Evolutionary conservation across 148 eudicot genomes (phyloP).

Genomic region (Chenopodium formosanum): DNA sequence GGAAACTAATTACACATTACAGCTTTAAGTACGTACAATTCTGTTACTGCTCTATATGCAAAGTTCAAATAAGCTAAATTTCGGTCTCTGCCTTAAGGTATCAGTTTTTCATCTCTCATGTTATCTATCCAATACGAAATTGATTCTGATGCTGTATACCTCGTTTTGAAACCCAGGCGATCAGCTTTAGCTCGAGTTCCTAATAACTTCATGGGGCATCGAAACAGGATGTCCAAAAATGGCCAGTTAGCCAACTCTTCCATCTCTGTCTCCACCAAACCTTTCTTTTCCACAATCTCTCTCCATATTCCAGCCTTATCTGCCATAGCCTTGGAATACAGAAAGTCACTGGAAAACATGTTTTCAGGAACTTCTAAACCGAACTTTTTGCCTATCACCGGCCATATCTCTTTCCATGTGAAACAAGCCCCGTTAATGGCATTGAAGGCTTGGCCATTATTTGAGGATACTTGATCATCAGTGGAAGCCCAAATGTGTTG

Average conservation of each 20-base stretch:
- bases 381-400: slow-evolving; percentile 49
- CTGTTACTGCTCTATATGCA: slow-evolving; percentile 8
- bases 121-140: slow-evolving; percentile 68
- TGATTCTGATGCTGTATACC: slow-evolving; percentile 61
- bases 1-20: background rate
- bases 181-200: slow-evolving; percentile 63
- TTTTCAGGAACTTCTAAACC: slow-evolving; percentile 37
- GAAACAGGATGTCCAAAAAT: slow-evolving; percentile 64
- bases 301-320: slow-evolving; percentile 64
- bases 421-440: slow-evolving; percentile 60
- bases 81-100: slow-evolving; percentile 39
- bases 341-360: slow-evolving; percentile 35
- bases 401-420: slow-evolving; percentile 79
- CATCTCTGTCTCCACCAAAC: slow-evolving; percentile 51
- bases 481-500: slow-evolving; percentile 89
- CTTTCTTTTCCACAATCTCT: slow-evolving; percentile 58
- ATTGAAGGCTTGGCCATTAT: slow-evolving; percentile 62
- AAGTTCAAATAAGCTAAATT: slow-evolving; percentile 3
- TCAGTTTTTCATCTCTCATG: slow-evolving; percentile 67
- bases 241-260: slow-evolving; percentile 77
- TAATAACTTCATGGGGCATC: slow-evolving; percentile 66
- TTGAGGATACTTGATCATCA: slow-evolving; percentile 31
- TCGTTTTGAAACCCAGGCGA: slow-evolving; percentile 49
- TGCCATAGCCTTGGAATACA: slow-evolving; percentile 43
- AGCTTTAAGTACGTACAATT: background rate